Conservation (phyloP, 1,284 basidiomycete species). For the Heterobasidion occidentale region DNA sequence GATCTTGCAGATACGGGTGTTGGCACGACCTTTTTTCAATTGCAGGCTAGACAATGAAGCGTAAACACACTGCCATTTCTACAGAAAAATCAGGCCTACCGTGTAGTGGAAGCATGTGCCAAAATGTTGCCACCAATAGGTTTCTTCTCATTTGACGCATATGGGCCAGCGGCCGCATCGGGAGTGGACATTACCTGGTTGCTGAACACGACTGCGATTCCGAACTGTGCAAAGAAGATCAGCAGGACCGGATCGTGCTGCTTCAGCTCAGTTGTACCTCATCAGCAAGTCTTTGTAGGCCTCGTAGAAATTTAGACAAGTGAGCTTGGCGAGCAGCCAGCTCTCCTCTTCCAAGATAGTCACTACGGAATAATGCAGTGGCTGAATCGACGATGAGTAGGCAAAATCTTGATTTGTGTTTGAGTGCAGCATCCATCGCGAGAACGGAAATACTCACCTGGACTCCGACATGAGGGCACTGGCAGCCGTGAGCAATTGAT, state of each 20-base stretch:
- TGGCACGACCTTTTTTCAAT: slow-evolving; percentile 89
- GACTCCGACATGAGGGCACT: slow-evolving; percentile 97
- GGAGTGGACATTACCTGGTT: slow-evolving; percentile 99
- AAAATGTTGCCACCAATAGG: slow-evolving; percentile 97
- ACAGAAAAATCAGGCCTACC: slow-evolving; percentile 33
- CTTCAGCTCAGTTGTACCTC: slow-evolving; percentile 51
- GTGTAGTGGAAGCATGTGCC: slow-evolving; percentile 92
- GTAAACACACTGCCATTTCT: no score
- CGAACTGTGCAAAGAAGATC: slow-evolving; percentile 56
- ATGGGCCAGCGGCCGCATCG: slow-evolving; percentile 87
- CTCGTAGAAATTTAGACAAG: slow-evolving; percentile 94
- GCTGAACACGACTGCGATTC: slow-evolving; percentile 94
- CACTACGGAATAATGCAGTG: slow-evolving; percentile 93
- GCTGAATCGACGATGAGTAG: slow-evolving; percentile 96
- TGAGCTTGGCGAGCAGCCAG: slow-evolving; percentile 94
- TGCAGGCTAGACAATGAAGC: slow-evolving; percentile 51
- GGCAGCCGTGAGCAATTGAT: slow-evolving; percentile 84
- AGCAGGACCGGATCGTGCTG: slow-evolving; percentile 7
- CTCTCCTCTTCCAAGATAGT: slow-evolving; percentile 94
- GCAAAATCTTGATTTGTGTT: slow-evolving; percentile 64
- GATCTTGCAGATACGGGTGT: slow-evolving; percentile 93
- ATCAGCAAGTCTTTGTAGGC: slow-evolving; percentile 89
- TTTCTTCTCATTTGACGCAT: slow-evolving; percentile 90
- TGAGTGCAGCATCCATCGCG: slow-evolving; percentile 1
- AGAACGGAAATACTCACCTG: slow-evolving; percentile 44